These are phyloP conservation scores for Pseudonectria foliicola DNA, from an alignment of 2,329 filamentous ascomycete species.

Conservation along the genomic window DNA sequence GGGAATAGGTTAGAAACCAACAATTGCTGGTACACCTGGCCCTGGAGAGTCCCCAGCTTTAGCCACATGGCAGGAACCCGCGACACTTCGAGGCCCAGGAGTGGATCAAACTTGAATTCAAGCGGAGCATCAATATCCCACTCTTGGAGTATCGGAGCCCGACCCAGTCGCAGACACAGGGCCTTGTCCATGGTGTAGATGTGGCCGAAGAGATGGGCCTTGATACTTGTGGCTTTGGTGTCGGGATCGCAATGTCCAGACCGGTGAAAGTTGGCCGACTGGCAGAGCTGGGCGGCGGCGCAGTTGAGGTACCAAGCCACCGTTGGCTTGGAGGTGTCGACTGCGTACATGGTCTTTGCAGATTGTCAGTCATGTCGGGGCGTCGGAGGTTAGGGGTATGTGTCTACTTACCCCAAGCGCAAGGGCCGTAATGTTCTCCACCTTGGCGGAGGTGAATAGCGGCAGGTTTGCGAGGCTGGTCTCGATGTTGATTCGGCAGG, in stretches of 20 bases:
- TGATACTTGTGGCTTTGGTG: constrained; percentile 26
- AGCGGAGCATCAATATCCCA: constrained; percentile 50
- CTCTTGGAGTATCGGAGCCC: constrained; percentile 50
- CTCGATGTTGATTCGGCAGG: constrained; percentile 43
- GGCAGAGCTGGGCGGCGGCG: constrained; percentile 52
- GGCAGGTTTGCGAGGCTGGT: constrained; percentile 44
- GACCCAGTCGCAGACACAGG: constrained; percentile 51
- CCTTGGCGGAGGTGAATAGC: constrained; percentile 47
- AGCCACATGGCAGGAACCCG: constrained; percentile 48
- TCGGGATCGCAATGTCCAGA: constrained; percentile 27
- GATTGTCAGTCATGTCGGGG: constrained; percentile 2
- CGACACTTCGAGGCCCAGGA: constrained; percentile 21
- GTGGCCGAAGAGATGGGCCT: constrained; percentile 41
- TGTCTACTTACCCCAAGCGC: constrained; percentile 44
- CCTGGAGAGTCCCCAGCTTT: constrained; percentile 47
- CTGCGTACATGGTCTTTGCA: constrained; percentile 50
- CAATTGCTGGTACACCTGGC: constrained; percentile 49
- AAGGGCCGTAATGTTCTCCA: constrained; percentile 51
- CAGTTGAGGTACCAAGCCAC: constrained; percentile 58
- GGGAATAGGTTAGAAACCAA: constrained; percentile 11
- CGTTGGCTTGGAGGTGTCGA: constrained; percentile 55
- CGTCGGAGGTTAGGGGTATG: neutral
- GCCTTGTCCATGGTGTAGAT: constrained; percentile 52
- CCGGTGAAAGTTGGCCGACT: constrained; percentile 56
- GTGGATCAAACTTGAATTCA: constrained; percentile 35